phyloP scores from a whole-genome alignment of 176 grass and related monocot species.

The Cocos nucifera region DNA sequence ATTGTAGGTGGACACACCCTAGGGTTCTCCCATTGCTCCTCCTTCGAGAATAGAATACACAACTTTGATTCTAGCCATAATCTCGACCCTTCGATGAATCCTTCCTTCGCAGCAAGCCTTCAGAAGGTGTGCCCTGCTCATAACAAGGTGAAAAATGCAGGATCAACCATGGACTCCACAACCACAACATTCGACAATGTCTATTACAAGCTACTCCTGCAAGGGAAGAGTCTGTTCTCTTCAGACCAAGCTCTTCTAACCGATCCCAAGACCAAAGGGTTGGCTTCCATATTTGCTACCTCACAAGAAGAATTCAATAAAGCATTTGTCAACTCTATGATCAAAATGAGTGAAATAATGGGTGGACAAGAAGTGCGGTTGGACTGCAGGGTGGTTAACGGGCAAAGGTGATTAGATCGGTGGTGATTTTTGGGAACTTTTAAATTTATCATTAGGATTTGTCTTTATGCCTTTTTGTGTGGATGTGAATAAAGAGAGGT shows the following conservation, averaged over 20 bases:
- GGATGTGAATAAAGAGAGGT: too few relatives aligned
- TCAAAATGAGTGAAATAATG: constrained; percentile 52
- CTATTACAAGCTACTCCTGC: constrained; percentile 68
- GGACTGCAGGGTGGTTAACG: constrained; percentile 47
- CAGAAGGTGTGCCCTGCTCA: constrained; percentile 50
- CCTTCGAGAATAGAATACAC: constrained; percentile 72
- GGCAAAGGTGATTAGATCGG: too few relatives aligned
- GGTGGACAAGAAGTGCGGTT: constrained; percentile 61
- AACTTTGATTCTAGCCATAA: constrained; percentile 19
- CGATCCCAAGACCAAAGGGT: constrained; percentile 53
- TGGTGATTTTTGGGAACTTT: too few relatives aligned
- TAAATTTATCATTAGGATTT: too few relatives aligned
- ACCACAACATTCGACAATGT: constrained; percentile 60
- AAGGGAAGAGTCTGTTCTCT: constrained; percentile 44
- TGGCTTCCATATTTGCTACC: constrained; percentile 42
- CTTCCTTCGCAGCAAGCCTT: constrained; percentile 57
- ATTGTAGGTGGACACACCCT: constrained; percentile 65
- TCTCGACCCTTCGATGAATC: constrained; percentile 43
- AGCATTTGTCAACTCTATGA: constrained; percentile 68
- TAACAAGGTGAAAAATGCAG: constrained; percentile 49
- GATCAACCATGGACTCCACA: constrained; percentile 52
- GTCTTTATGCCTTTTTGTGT: too few relatives aligned
- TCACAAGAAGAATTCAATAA: constrained; percentile 47
- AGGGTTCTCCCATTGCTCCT: constrained; percentile 88
- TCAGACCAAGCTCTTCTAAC: constrained; percentile 77